Conservation (phyloP, 495 filamentous ascomycete genomes). For the Halenospora varia region DNA sequence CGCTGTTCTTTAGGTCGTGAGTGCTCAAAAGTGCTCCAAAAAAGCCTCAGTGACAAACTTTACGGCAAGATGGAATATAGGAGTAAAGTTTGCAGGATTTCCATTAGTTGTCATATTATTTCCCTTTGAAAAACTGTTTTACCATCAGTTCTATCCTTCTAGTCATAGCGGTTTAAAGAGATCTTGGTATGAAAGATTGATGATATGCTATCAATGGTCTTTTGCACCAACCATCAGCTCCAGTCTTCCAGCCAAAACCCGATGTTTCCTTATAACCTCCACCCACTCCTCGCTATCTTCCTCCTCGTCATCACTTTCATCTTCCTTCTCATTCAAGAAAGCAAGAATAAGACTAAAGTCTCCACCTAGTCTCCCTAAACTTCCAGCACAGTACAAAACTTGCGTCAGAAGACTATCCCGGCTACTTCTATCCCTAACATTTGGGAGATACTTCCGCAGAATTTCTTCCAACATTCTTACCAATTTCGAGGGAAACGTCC, state of each 20-base stretch:
- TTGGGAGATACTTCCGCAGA: conserved; percentile 74
- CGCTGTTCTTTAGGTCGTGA: too few relatives aligned
- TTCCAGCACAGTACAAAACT: conserved; percentile 91
- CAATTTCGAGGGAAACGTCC: conserved; percentile 84
- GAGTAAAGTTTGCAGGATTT: too few relatives aligned
- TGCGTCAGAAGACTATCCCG: conserved; percentile 89
- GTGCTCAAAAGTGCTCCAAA: too few relatives aligned
- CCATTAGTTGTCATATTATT: too few relatives aligned
- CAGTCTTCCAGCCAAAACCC: conserved; percentile 76
- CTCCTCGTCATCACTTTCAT: conserved; percentile 50
- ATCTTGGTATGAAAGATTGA: too few relatives aligned
- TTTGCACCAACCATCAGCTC: conserved; percentile 67
- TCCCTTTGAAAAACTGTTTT: too few relatives aligned
- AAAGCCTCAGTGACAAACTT: too few relatives aligned
- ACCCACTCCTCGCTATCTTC: conserved; percentile 75
- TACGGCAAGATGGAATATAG: too few relatives aligned
- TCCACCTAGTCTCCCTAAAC: conserved; percentile 83
- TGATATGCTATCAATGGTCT: too few relatives aligned
- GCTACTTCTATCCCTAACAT: conserved; percentile 72
- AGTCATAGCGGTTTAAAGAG: neutral
- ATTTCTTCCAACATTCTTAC: conserved; percentile 77
- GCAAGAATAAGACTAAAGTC: conserved; percentile 91
- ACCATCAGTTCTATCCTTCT: too few relatives aligned
- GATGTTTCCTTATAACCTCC: conserved; percentile 85
- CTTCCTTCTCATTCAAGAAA: conserved; percentile 54